A percentile compares a stretch with the other conserved stretches of the same genome.
These are phyloP conservation scores for Xerocomus alliaceus DNA, from an alignment of 1,284 basidiomycete genomes.

Conservation along the genomic window DNA sequence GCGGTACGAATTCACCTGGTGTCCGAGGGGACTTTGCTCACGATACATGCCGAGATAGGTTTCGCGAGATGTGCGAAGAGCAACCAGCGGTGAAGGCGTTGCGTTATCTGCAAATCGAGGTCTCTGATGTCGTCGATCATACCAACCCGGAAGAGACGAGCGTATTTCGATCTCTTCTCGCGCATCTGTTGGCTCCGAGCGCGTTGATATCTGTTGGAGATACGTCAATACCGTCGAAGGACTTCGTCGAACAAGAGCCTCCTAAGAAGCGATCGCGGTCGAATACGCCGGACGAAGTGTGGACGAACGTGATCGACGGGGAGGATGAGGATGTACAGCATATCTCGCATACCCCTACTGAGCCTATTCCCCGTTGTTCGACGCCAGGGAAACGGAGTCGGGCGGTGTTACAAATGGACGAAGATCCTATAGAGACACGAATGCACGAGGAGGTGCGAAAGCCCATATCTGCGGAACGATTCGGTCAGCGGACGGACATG, in stretches of 20 bases:
- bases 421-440: conserved; percentile 46
- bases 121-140: conserved; percentile 75
- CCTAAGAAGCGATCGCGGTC: conserved; percentile 49
- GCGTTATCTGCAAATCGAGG: conserved; percentile 70
- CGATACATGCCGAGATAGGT: conserved; percentile 55
- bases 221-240: background rate
- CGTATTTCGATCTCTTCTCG: conserved; percentile 69
- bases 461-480: conserved; percentile 47
- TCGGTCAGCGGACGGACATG: conserved; percentile 66
- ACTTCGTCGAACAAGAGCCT: conserved; percentile 25
- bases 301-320: conserved; percentile 38
- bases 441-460: conserved; percentile 23
- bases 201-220: conserved; percentile 11
- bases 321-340: conserved; percentile 30
- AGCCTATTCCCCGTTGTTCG: background rate
- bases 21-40: background rate
- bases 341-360: conserved; percentile 1
- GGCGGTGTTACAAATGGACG: conserved; percentile 40
- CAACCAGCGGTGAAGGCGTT: conserved; percentile 70
- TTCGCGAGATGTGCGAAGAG: conserved; percentile 78
- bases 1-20: conserved; percentile 52
- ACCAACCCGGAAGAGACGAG: conserved; percentile 64
- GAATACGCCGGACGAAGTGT: conserved; percentile 44
- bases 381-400: conserved; percentile 25
- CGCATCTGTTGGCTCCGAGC: conserved; percentile 56